These are phyloP conservation scores for Fusarium succisae DNA, from an alignment of 2,329 filamentous ascomycete genomes.

Conservation along the genomic window DNA sequence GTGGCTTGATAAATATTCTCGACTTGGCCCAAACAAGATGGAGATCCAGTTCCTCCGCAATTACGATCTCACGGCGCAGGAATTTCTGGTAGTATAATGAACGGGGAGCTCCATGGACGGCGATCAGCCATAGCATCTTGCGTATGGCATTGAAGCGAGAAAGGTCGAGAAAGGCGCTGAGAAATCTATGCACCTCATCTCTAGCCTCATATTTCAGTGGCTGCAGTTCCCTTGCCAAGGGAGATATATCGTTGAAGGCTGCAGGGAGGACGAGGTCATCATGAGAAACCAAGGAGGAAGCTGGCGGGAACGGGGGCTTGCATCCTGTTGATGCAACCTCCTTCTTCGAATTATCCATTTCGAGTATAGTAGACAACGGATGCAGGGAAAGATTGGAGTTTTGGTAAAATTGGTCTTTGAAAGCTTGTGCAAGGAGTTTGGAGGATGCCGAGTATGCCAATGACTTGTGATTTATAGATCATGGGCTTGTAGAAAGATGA, in stretches of 20 bases:
- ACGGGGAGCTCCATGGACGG: background rate
- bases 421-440: background rate
- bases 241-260: background rate
- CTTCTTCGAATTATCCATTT: background rate
- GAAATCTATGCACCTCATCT: background rate
- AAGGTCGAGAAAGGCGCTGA: background rate
- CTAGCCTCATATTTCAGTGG: background rate
- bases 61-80: background rate
- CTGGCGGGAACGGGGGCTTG: background rate
- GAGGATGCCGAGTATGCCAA: background rate
- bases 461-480: background rate
- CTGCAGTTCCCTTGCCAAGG: background rate
- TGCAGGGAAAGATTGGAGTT: background rate
- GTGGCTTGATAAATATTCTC: background rate
- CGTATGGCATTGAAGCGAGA: background rate
- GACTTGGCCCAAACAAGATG: slow-evolving; percentile 2
- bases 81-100: background rate
- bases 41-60: background rate
- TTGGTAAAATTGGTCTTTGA: too few species aligned
- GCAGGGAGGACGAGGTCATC: background rate
- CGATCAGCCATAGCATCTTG: background rate
- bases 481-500: background rate
- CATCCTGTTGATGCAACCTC: background rate
- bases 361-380: background rate
- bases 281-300: background rate